Base-by-base conservation (phyloP, 129 eudicot genomes). In the Pseudognaphalium luteoalbum region DNA sequence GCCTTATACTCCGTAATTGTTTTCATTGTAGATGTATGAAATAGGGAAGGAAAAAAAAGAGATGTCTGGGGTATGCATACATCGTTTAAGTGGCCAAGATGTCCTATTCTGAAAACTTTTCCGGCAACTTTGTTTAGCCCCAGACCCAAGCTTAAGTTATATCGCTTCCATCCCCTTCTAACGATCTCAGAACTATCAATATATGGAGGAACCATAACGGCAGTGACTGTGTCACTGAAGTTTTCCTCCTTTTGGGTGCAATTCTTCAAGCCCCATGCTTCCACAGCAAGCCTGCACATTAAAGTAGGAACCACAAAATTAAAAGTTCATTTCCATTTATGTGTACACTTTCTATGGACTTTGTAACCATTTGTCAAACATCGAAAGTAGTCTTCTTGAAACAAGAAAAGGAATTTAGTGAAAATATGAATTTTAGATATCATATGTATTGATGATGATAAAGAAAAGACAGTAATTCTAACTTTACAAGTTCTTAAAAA, bases 91-190 rank as follows among this genome's bases (percentile, higher is more conserved):
- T 95, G n/a, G 97, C 96, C 20, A 92, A 92, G 97, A 86, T 95
- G 99, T 57, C 99, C 99, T 79, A 91, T 91, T 85, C 99, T 80
- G 96, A 95, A 95, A 72, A 91, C 99, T 70, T 91, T 95, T 56
- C 99, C 97, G 5, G 99, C 97, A 82, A 86, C 99, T 85, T 92
- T 92, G 88, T 92, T 92, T n/a, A 92, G 91, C 34, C 97, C 97
- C 15, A 92, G 86, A 52, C 97, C 97, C 68, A 92, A 82, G 85
- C 97, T 91, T 50, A 95, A 73, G 79, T 95, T 95, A 90, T 91
- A 95, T 73, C 97, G 75, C 78, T 87, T 81, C 97, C 97, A 95
- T 54, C 83, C 99, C 86, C 97, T 84, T 83, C 71, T 89, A 17
- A 95, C 97, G 33, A 95, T 69, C 68, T 91, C 94, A 16, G 93